Evolutionary conservation across 345 rosid species (phyloP), one percentile per base, ranked within the genome.

Genomic region (Corymbia maculata): DNA sequence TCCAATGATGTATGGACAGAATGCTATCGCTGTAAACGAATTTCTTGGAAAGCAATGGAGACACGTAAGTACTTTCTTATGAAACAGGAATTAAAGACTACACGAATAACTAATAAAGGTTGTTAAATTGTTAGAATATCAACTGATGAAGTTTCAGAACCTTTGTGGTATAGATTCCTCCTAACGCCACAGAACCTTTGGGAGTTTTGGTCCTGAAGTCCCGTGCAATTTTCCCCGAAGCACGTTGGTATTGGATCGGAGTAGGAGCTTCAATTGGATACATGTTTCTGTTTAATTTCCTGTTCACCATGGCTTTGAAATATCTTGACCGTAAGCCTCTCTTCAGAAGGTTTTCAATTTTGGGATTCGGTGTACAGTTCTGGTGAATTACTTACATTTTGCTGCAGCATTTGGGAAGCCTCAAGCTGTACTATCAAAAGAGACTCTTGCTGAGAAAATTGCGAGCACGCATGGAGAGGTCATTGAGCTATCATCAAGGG

Each of bases 161-260:
- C 44, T 52, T 57, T 89, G 47, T 89, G 64, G 82, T 90, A 68
- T 88, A 97, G 98, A 88, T 90, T 92, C 92, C 93, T 85, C 88
- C 91, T 9, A 89, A 92, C 86, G 94, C 96, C 50, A 93, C 91
- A 12, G 95, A 95, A 75, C 86, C 99, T 87, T 87, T 97, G 88
- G 99, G 99, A 88, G 95, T 95, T 87, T 14, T 24, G 53, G 59
- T 96, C 91, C 85, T 97, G 90, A 94, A 93, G 91, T 90, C 95
- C 55, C 95, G 97, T 1, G 98, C 97, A 44, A 68, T 96, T 88
- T 94, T 95, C 88, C 90, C 97, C 6, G 92, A 94, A 85, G 95
- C 99, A 80, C 89, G 87, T 88, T 96, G 99, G 98, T 97, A 96
- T 89, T 97, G 98, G 99, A 93, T 96, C 36, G 99, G 96, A 87